Base-by-base conservation (phyloP, 2,329 filamentous ascomycete genomes). In the Fusarium sp. region DNA sequence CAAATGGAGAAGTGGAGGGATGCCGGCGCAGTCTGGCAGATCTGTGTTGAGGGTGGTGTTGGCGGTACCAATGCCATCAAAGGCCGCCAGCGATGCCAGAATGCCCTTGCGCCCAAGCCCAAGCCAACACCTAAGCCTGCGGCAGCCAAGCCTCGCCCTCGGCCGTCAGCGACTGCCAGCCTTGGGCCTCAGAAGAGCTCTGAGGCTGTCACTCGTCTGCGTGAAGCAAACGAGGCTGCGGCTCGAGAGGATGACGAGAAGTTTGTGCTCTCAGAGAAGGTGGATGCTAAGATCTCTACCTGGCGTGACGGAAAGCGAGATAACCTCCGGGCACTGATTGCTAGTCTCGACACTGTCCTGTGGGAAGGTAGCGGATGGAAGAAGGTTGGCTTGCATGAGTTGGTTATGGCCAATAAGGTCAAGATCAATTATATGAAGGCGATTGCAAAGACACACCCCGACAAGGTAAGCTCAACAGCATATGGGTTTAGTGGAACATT, bases 361-460 rank as follows among this genome's bases (percentile, higher is more conserved):
- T 99, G 97, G 97, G 92, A 94, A 73, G 92, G 92, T 48, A 94
- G 95, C 72, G 95, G 95, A 5, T 99, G 97, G 97, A 98, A 98
- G 86, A 98, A 97, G 86, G 92, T 98, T 66, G 95, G 95, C 35
- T 91, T 99, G 91, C 93, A 95, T 74, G 97, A 99, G 85, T 84
- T 99, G 77, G 93, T 99, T 62, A 90, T 98, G 88, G 92, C 95
- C 37, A 95, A 94, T 77, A 98, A 96, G 87, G 97, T 98, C 82
- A 99, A 99, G 90, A 93, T 99, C 74, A 88, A 94, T 69, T 99
- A 99, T 82, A 98, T 99, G 97, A 98, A 98, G 89, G 97, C 96
- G 7, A 98, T 99, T 88, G 94, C 93, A 13, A 98, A 98, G 88
- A 97, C 97, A 77, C 97, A 99, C 88, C 97, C 97, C 70, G 97